Percentiles rank a stretch among this genome's conserved stretches.
Evolutionary conservation across 148 eudicot species (phyloP).

Genomic region (Chenopodium formosanum): DNA sequence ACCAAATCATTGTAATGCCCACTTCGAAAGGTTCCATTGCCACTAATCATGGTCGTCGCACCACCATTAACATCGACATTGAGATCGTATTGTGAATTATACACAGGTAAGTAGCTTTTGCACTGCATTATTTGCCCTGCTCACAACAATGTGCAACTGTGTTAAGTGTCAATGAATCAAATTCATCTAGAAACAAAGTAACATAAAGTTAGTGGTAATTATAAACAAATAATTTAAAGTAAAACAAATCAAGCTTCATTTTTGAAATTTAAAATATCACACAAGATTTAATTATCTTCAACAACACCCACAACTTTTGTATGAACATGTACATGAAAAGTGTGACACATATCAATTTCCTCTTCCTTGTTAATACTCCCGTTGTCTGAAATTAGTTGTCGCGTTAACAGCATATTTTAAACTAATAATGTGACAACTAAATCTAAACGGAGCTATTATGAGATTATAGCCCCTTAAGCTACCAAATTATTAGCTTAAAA

Average conservation of each 20-base stretch:
- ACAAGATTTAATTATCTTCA: background rate
- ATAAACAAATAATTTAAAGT: background rate
- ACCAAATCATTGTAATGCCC: slow-evolving; percentile 28
- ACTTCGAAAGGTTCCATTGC: slow-evolving; percentile 27
- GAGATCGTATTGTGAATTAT: slow-evolving; percentile 38
- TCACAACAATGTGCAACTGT: slow-evolving; percentile 6
- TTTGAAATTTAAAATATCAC: background rate
- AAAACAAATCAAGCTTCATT: background rate
- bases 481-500: background rate
- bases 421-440: background rate
- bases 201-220: background rate
- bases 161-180: slow-evolving; percentile 1
- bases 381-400: too few species aligned
- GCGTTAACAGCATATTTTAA: background rate
- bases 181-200: background rate
- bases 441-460: background rate
- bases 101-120: slow-evolving; percentile 43
- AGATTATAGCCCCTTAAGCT: background rate
- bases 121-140: slow-evolving; percentile 47
- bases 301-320: slow-evolving; percentile 6
- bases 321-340: background rate
- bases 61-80: slow-evolving; percentile 34
- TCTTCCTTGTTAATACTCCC: too few species aligned
- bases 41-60: slow-evolving; percentile 26
- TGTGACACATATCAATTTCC: background rate